phyloP scores from a whole-genome alignment of 768 basidiomycete genomes.

The Termitomyces sp. region DNA sequence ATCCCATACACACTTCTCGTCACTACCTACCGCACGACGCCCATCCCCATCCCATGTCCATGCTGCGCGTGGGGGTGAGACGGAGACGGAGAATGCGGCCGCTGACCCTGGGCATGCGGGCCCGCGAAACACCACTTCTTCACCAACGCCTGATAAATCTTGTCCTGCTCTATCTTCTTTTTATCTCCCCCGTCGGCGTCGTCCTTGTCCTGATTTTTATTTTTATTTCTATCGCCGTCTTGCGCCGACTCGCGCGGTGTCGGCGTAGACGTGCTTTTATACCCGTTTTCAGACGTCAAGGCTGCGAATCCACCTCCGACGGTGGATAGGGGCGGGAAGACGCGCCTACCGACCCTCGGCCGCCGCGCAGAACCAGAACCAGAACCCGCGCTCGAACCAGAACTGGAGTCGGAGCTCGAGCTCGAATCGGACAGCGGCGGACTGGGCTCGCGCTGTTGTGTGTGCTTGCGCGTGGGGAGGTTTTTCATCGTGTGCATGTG shows the following conservation, averaged over 20 bases:
- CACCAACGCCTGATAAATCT: slow-evolving; percentile 56
- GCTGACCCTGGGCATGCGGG: neutral
- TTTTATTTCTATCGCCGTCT: neutral
- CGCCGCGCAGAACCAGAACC: neutral
- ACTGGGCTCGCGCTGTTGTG: neutral
- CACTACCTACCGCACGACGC: neutral
- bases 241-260: neutral
- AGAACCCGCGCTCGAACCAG: neutral
- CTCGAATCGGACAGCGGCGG: neutral
- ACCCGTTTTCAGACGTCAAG: neutral
- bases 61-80: neutral
- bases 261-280: neutral
- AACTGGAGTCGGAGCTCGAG: neutral
- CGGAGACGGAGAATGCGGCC: neutral
- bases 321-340: neutral
- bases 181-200: neutral
- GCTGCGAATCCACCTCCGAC: neutral
- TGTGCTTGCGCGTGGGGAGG: neutral
- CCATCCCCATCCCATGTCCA: neutral
- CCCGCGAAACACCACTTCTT: slow-evolving; percentile 64
- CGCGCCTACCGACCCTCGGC: neutral
- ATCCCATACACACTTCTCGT: neutral
- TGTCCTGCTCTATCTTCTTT: slow-evolving; percentile 14
- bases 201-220: neutral
- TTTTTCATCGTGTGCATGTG: neutral